Evolutionary conservation across 495 filamentous ascomycete species (phyloP), one percentile per base, ranked within the genome.

Genomic region (Sordaria brevicollis): DNA sequence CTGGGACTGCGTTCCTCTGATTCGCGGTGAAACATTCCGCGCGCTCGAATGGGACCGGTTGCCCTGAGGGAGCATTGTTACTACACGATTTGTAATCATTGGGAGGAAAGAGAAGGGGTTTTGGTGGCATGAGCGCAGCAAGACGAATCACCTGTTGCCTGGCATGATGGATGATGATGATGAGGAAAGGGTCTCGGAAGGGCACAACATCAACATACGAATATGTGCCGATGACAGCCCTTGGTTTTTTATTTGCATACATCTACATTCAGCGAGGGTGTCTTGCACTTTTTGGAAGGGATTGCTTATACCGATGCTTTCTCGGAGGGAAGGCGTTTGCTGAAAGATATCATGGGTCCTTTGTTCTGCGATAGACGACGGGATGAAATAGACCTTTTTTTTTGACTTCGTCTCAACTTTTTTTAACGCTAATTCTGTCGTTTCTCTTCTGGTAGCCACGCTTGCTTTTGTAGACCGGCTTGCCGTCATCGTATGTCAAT

Each of bases 351-450:
- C 49, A 57, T 13, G 49, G 49, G 49, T 31, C 49, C 49, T 57
- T 57, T 57, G 49, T 57, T 57, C 49, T 57, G 25, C 49, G 49
- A 57, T 57, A 57, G 49, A 57, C 49, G 49, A 31, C 25, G 49
- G 49, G 49, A 57, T 57, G 15, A 62, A 68, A 57, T 68, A 68
- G 67, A 68, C 39, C 29, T 69, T 38, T 41, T 38, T 41, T 57
- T 19, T 66, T 57, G 17, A 21, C 19, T 25, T 62, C 57, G 17
- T 31, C 39, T 38, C 35, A 33, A 57, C 10, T 57, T 68, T 34
- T 15, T 35, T 34, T n/a, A 31, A 31, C 15, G 66, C 17, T 38
- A 9, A 17, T 3, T 36, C 29, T 21, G 65, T 19, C 65, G n/a
- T n/a, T 37, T n/a, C 17, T 57, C 11, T 13, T 57, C 21, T 29